phyloP scores from a whole-genome alignment of 2,329 filamentous ascomycete species.

The Penicillium verrucosum region DNA sequence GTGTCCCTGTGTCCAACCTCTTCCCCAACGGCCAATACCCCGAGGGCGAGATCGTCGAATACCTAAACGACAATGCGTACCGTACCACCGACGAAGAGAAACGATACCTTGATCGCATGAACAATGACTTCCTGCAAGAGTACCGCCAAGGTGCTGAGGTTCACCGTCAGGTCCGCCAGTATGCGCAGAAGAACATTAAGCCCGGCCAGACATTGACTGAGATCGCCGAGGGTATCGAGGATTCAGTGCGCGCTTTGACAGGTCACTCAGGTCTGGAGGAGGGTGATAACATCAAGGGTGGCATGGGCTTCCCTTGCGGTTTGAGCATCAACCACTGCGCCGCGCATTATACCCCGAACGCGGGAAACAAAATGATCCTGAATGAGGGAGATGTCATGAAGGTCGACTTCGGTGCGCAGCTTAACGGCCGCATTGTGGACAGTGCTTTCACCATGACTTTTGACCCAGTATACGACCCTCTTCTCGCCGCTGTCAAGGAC shows the following conservation, averaged over 20 bases:
- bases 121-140: constrained; percentile 73
- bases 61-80: constrained; percentile 71
- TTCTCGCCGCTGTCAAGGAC: constrained; percentile 64
- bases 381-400: constrained; percentile 69
- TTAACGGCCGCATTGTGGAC: constrained; percentile 69
- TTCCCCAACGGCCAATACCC: constrained; percentile 72
- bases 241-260: constrained; percentile 71
- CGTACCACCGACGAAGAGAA: constrained; percentile 83
- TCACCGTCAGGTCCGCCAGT: constrained; percentile 83
- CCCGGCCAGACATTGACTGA: constrained; percentile 76
- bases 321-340: constrained; percentile 81
- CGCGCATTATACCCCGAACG: constrained; percentile 83
- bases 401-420: constrained; percentile 68
- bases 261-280: constrained; percentile 74
- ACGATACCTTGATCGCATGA: constrained; percentile 74
- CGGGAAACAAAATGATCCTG: constrained; percentile 73
- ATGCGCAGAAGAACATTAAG: constrained; percentile 75
- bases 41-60: constrained; percentile 74
- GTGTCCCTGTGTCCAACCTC: constrained; percentile 68
- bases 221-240: constrained; percentile 84
- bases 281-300: constrained; percentile 72
- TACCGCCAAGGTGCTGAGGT: constrained; percentile 83
- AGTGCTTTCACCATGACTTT: constrained; percentile 68
- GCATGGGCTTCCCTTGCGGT: constrained; percentile 84
- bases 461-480: constrained; percentile 65